Evolutionary conservation across 208 protist species (phyloP).

Genomic region (Tritrichomonas foetus): DNA sequence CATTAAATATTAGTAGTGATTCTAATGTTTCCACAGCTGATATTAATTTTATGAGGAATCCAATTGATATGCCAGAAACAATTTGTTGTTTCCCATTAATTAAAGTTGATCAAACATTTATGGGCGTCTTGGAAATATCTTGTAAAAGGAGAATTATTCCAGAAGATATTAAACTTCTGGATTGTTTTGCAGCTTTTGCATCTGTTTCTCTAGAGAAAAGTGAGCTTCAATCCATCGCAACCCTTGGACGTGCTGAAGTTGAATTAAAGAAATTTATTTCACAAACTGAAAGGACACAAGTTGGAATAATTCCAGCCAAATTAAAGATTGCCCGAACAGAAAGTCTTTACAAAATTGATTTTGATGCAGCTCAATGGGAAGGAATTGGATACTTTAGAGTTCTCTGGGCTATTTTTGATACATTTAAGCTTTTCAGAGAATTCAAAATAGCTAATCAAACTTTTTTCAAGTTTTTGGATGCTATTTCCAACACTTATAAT

Average conservation of each 20-base stretch:
- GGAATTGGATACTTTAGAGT: constrained; percentile 28
- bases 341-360: neutral
- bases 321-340: neutral
- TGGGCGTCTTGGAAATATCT: too few species aligned
- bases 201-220: neutral
- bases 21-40: too few species aligned
- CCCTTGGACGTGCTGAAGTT: neutral
- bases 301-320: neutral
- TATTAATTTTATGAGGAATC: too few species aligned
- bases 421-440: constrained; percentile 37
- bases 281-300: neutral
- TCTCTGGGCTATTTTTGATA: constrained; percentile 42
- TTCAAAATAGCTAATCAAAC: constrained; percentile 36
- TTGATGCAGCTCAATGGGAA: neutral
- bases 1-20: too few species aligned
- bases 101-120: too few species aligned
- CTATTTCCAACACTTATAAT: constrained; percentile 39
- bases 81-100: too few species aligned
- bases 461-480: constrained; percentile 35
- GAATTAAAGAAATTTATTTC: neutral
- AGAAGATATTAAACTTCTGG: constrained; percentile 2
- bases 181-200: neutral
- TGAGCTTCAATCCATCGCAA: neutral
- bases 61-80: too few species aligned
- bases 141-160: neutral